phyloP scores from a whole-genome alignment of 2,329 filamentous ascomycete species.

The Colletotrichum eleusines region DNA sequence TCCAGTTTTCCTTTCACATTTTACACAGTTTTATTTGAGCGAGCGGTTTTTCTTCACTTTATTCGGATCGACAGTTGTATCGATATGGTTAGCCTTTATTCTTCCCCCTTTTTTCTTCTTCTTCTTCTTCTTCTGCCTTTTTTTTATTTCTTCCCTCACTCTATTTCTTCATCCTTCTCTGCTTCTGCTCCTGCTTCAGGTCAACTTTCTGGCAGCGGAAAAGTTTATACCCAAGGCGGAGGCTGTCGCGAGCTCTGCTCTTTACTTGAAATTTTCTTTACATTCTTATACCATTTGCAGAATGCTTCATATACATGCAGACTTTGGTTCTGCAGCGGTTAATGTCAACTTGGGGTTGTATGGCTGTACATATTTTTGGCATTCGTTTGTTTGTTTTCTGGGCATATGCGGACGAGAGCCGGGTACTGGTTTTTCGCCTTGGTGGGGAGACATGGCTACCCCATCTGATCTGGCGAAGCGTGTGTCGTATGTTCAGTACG shows the following conservation, averaged over 20 bases:
- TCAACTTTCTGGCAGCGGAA: constrained; percentile 47
- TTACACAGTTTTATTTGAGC: constrained; percentile 36
- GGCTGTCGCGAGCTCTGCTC: constrained; percentile 24
- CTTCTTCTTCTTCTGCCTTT: constrained; percentile 38
- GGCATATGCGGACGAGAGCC: constrained; percentile 29
- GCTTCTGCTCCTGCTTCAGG: constrained; percentile 46
- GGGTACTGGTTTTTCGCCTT: constrained; percentile 48
- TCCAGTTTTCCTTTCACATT: constrained; percentile 44
- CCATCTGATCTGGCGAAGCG: constrained; percentile 10
- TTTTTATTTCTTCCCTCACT: neutral
- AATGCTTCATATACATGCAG: constrained; percentile 34
- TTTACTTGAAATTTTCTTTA: constrained; percentile 8
- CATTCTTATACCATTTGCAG: constrained; percentile 43
- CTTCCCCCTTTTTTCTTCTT: constrained; percentile 43
- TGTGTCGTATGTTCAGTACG: constrained; percentile 24
- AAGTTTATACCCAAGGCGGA: constrained; percentile 54
- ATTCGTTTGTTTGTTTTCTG: constrained; percentile 21
- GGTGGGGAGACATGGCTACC: constrained; percentile 3
- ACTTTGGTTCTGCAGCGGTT: neutral
- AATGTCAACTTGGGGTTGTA: constrained; percentile 15
- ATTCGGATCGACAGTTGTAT: constrained; percentile 40
- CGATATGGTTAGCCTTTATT: constrained; percentile 23
- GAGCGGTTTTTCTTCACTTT: constrained; percentile 45
- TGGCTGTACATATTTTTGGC: constrained; percentile 30
- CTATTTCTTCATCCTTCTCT: constrained; percentile 41